Base-by-base conservation (phyloP, 108 stramenopile genomes). In the Cyclotella cryptica region DNA sequence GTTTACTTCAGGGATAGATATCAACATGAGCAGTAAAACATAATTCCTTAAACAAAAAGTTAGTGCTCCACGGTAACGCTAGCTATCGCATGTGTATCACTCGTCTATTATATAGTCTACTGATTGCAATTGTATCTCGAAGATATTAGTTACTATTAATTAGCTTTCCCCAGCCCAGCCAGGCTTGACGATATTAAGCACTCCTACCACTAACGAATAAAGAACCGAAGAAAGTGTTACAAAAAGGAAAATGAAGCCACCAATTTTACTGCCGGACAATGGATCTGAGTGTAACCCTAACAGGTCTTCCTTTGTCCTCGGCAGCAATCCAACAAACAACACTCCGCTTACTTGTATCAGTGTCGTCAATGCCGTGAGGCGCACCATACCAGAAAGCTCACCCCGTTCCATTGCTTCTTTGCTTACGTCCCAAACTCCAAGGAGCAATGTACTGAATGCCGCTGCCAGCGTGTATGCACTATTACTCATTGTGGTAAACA, bases 401-500 rank as follows among this genome's bases (percentile, higher is more conserved):
- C 88, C 86, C 2, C 58, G 76, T 27, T 71, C 83, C 80, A 94
- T 79, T 11, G 90, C 80, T 27, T 80, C 87, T 65, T 90, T 89
- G 67, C 85, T 86, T 3, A 93, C 92, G 69, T 93, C 92, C 94
- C 92, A 95, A 19, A 92, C 84, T 10, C 87, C 70, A 15, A 93
- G 71, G 14, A 95, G 60, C 27, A 85, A 28, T n/a, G 92, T 92
- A 42, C 86, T 83, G 22, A 95, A 52, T 0, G 90, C 90, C 29
- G 77, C 49, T 39, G 78, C 75, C 52, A 95, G 53, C 18, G 83
- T 84, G 15, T 73, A 55, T 0, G 94, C 94, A 5, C 84, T 83
- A 52, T 94, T 92, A 73, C 81, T 80, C 66, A 93, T 85, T 12
- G 92, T 93, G 47, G 92, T 93, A 60, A 93, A 93, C 94, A 95